Base-by-base conservation (phyloP, 2,329 filamentous ascomycete species). In the Elsinoe ampelina region DNA sequence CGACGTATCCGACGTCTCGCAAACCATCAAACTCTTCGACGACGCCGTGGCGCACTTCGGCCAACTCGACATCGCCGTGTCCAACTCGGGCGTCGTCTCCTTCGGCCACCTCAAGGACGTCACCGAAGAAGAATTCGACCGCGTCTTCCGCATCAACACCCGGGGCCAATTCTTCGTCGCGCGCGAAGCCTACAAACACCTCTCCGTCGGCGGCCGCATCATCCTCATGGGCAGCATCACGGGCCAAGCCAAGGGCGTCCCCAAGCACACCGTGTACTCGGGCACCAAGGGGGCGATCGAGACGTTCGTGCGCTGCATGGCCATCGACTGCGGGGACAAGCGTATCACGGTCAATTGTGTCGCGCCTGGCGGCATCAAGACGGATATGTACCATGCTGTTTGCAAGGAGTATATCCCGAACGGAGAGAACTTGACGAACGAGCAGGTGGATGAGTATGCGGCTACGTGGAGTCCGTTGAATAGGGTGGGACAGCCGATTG, bases 21-120 rank as follows among this genome's bases (percentile, higher is more conserved):
- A 87, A 70, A 87, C 83, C 62, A 75, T 78, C 56, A 70, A 72
- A 59, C 73, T 88, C 63, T 86, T 88, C 74, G 76, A 80, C 58
- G 70, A 84, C 66, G 83, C 83, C 55, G 75, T 83, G 61, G 72
- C 74, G 63, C 75, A 80, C 69, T 88, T 83, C 66, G 84, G 84
- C 70, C 78, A 81, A 69, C 76, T 87, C 66, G 76, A 87, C 72
- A 84, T 87, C 63, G 84, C 84, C 65, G 82, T 80, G 76, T 85
- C 81, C 67, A 87, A 87, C 77, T 82, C 80, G 45, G 84, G 78
- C 62, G 78, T 78, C 56, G 76, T 78, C 35, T 74, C 73, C 43
- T 78, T 78, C 66, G 76, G 76, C 58, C 76, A 78, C 68, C 68
- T 78, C 63, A 76, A 77, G 68, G 76, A 78, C 59, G 76, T 78